phyloP scores from a whole-genome alignment of 2,329 filamentous ascomycete genomes.

The Lachnellula arida region DNA sequence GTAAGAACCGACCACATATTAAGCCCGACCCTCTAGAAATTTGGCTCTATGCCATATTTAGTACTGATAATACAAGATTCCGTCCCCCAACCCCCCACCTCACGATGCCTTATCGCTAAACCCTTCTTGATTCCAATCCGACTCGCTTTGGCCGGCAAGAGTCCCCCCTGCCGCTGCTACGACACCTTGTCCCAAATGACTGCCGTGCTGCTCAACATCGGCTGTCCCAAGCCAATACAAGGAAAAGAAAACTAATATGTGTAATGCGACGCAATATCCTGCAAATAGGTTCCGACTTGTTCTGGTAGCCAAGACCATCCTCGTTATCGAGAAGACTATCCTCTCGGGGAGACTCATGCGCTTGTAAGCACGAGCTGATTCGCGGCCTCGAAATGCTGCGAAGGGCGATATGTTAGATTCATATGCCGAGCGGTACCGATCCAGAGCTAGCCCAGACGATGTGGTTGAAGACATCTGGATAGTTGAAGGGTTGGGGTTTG shows the following conservation, averaged over 20 bases:
- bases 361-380: conserved; percentile 84
- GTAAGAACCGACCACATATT: neutral
- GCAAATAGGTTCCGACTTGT: conserved; percentile 93
- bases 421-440: conserved; percentile 87
- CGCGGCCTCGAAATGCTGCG: conserved; percentile 89
- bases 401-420: conserved; percentile 95
- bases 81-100: conserved; percentile 6
- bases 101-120: conserved; percentile 28
- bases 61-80: conserved; percentile 20
- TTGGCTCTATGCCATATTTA: neutral
- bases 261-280: conserved; percentile 81
- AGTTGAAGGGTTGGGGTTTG: conserved; percentile 72
- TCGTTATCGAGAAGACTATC: conserved; percentile 82
- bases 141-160: conserved; percentile 34
- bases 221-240: conserved; percentile 76
- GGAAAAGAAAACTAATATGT: conserved; percentile 80
- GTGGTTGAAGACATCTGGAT: conserved; percentile 56
- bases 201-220: conserved; percentile 51
- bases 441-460: conserved; percentile 62
- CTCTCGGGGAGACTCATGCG: conserved; percentile 90
- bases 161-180: conserved; percentile 40
- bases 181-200: conserved; percentile 34
- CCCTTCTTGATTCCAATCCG: conserved; percentile 54
- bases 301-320: conserved; percentile 84
- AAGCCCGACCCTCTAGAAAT: neutral